These are phyloP conservation scores for Acanthamoeba triangularis DNA, from an alignment of 208 protist genomes.

Conservation along the genomic window DNA sequence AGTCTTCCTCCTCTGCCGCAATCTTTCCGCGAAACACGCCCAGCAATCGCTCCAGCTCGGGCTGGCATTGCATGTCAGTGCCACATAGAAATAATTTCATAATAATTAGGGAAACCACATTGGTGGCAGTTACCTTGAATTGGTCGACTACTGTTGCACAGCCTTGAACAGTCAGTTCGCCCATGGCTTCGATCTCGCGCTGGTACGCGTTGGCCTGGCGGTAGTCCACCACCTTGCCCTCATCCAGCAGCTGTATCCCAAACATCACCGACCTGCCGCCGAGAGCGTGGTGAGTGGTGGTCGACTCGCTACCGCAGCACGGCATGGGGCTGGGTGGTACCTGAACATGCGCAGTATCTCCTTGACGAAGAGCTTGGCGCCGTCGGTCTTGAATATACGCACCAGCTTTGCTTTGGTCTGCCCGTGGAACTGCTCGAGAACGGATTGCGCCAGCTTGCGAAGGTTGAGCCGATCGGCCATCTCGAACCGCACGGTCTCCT, in stretches of 20 bases:
- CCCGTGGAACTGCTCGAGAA: background rate
- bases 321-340: background rate
- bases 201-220: background rate
- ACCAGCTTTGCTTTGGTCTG: background rate
- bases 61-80: background rate
- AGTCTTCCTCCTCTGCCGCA: background rate
- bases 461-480: background rate
- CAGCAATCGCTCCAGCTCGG: conserved; percentile 10
- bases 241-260: background rate
- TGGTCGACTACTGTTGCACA: background rate
- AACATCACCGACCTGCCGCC: conserved; percentile 6
- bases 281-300: background rate
- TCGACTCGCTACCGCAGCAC: background rate
- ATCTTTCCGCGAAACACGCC: background rate
- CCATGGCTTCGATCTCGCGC: background rate
- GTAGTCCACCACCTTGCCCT: background rate
- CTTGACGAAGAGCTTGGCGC: conserved; percentile 15
- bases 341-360: conserved; percentile 16
- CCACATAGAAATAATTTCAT: background rate
- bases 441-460: background rate
- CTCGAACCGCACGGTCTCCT: background rate
- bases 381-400: background rate
- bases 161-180: background rate
- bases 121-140: background rate
- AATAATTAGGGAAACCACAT: background rate